A percentile compares a stretch with the other conserved stretches of the same genome.
phyloP scores from a whole-genome alignment of 164 flowering plant genomes.

The Stephania cephalantha region DNA sequence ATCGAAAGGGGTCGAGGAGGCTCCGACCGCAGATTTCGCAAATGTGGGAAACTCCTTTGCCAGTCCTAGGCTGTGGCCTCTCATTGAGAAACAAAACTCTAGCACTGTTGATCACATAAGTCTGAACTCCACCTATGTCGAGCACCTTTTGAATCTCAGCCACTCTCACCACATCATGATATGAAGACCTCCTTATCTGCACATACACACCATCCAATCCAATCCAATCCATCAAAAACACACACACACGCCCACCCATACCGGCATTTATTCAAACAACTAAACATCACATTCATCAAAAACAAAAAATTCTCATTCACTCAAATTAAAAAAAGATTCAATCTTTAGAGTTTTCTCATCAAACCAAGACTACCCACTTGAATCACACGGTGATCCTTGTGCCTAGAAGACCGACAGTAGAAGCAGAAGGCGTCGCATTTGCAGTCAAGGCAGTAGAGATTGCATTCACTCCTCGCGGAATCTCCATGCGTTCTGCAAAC shows the following conservation, averaged over 20 bases:
- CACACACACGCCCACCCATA: background rate
- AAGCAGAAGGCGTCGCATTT: slow-evolving; percentile 63
- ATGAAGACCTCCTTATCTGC: slow-evolving; percentile 92
- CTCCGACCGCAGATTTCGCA: slow-evolving; percentile 82
- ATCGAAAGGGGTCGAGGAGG: slow-evolving; percentile 73
- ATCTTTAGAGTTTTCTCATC: too few relatives aligned
- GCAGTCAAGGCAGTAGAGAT: slow-evolving; percentile 87
- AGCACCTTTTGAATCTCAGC: slow-evolving; percentile 64
- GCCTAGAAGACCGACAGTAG: slow-evolving; percentile 70
- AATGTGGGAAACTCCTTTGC: slow-evolving; percentile 59
- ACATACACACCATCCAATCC: background rate
- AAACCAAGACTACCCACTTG: slow-evolving; percentile 42
- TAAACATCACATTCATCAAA: too few relatives aligned
- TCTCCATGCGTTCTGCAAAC: slow-evolving; percentile 66
- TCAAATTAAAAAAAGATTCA: too few relatives aligned
- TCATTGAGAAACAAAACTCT: slow-evolving; percentile 82
- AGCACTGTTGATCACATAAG: slow-evolving; percentile 94
- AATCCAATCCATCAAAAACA: background rate
- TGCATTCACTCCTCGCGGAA: slow-evolving; percentile 75
- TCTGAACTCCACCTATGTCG: slow-evolving; percentile 85
- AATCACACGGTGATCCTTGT: slow-evolving; percentile 76
- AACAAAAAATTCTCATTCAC: too few relatives aligned
- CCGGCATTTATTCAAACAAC: too few relatives aligned
- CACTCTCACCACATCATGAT: slow-evolving; percentile 95
- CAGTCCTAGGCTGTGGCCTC: slow-evolving; percentile 80